Evolutionary conservation across 108 stramenopile genomes (phyloP), one percentile per base, ranked within the genome.

Genomic region (Pseudonitzschia pungens): DNA sequence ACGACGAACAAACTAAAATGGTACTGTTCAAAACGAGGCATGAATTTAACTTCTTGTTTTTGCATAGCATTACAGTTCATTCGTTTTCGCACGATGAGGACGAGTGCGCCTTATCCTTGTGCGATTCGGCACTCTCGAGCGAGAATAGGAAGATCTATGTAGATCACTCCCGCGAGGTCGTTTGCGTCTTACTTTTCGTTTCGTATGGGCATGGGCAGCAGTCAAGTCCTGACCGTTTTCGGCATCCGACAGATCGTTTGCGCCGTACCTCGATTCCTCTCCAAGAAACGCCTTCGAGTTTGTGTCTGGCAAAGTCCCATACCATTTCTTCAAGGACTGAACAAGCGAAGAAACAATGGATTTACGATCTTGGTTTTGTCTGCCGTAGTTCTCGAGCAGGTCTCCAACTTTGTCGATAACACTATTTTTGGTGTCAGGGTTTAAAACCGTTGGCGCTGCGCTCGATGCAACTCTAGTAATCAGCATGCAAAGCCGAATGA

Each of bases 401-500:
- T 62, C 29, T 2, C 20, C 33, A 33, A 62, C 33, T 40, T 40
- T 62, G 29, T 62, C 33, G 31, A 62, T 14, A 33, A 62, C 31
- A 14, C 33, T 7, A 18, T 62, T 28, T 62, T 21, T 62, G 9
- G 60, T 15, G 15, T 33, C n/a, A 7, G 60, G 20, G 14, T 15
- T 18, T 33, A 62, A 62, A 21, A 33, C 60, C 9, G 29, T 15
- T 40, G 60, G 60, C 36, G 33, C 14, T 62, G 60, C 60, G 18
- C 36, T 33, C 10, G 60, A 62, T 62, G 60, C 31, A 21, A 62
- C 60, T 33, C 60, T 62, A n/a, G 60, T 33, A n/a, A 62, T 62
- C 20, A 62, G 32, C 1, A 40, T 40, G 29, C 32, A 62, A 12
- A 62, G 57, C 18, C 60, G 60, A 41, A 62, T 14, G 20, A 62